Evolutionary conservation across 129 eudicot genomes (phyloP).

Genomic region (Artemisia tridentata): DNA sequence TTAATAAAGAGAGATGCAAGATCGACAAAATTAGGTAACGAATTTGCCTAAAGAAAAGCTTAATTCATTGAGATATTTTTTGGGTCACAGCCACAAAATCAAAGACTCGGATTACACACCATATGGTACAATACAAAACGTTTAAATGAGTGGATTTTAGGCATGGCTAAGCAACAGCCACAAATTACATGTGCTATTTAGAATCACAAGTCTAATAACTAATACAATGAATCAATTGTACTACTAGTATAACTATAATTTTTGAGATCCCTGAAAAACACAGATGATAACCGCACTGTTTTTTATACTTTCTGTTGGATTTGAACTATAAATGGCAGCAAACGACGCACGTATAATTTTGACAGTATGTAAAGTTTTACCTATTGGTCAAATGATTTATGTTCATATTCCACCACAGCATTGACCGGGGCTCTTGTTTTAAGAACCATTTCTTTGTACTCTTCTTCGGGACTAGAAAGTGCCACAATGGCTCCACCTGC

Average conservation of each 20-base stretch:
- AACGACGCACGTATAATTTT: conserved; percentile 5
- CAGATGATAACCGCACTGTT: not conserved
- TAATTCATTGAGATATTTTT: not conserved
- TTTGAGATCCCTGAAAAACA: not conserved
- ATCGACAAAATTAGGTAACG: too few relatives aligned
- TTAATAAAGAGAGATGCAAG: too few relatives aligned
- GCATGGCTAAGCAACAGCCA: not conserved
- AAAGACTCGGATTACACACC: not conserved
- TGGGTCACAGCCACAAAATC: not conserved
- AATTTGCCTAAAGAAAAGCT: not conserved
- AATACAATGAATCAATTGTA: not conserved
- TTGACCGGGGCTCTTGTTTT: conserved; percentile 78
- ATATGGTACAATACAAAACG: not conserved
- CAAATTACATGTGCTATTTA: not conserved
- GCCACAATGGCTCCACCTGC: conserved; percentile 98
- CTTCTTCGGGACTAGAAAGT: conserved; percentile 76
- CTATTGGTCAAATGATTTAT: conserved; percentile 16
- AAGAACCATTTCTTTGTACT: conserved; percentile 81
- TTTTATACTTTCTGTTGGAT: not conserved
- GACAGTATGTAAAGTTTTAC: conserved; percentile 13
- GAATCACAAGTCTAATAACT: conserved; percentile 1
- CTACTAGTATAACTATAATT: conserved; percentile 5
- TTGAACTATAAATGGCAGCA: not conserved
- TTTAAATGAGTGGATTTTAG: not conserved
- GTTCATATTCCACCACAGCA: conserved; percentile 53